Base-by-base conservation (phyloP, 2,329 filamentous ascomycete genomes). In the Pleomassaria siparia region DNA sequence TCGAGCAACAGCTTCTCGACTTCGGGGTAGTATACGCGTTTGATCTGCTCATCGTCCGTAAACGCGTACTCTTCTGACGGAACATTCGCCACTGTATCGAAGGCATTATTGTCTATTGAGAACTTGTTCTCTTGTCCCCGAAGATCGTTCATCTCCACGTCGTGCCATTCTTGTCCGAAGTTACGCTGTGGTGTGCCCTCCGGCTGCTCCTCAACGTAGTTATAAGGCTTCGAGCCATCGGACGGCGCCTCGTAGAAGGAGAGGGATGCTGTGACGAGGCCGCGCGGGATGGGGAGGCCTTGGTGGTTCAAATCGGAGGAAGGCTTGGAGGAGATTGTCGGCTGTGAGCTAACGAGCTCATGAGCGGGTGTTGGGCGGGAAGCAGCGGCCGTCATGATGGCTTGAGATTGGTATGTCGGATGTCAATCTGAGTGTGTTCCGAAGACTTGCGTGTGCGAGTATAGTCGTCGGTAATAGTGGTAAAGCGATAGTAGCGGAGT, bases 21-120 rank as follows among this genome's bases (percentile, higher is more conserved):
- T 66, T 96, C 90, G 0, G 89, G 87, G 74, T 96, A 96, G 77
- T 95, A 96, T 44, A 83, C 79, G 1, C 73, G 61, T 62, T 81
- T 73, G 70, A 96, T 88, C 50, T 81, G 82, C 10, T 77, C 81
- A 60, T 91, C 86, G 66, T 88, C 83, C 3, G 70, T 70, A 69
- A 92, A 95, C 40, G 76, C 74, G 32, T 73, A 74, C 25, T 80
- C 73, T 2, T 80, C 79, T 1, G 80, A 77, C 0, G 84, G 75
- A 1, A 89, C 71, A 58, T 77, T 72, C 11, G 75, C 74, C 40
- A 90, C 68, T 16, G 87, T 75, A 47, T 83, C 77, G 75, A 96
- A 95, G 54, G 89, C 89, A 67, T 91, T 84, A 46, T 76, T 77
- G 72, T 92, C 86, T 12, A 94, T 79, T 7, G 70, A 79, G 72